Evolutionary conservation across 1,284 basidiomycete genomes (phyloP).

Genomic region (Malassezia furfur): DNA sequence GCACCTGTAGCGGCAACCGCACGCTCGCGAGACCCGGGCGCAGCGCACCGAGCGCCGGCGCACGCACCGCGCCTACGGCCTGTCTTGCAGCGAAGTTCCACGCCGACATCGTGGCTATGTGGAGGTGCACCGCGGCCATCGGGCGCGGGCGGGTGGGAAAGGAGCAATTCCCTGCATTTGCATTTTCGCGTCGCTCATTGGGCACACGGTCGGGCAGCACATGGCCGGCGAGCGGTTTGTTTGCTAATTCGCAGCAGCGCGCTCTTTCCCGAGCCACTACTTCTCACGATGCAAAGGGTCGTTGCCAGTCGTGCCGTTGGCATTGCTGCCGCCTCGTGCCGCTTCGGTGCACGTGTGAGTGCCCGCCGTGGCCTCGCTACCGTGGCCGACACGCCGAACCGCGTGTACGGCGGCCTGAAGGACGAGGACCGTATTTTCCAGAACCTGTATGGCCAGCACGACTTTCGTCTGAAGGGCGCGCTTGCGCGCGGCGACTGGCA

Average conservation of each 20-base stretch:
- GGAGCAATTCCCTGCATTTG: constrained; percentile 1
- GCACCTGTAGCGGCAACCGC: too few relatives aligned
- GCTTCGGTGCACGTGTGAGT: not conserved
- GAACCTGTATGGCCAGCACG: constrained; percentile 47
- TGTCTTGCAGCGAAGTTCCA: not conserved
- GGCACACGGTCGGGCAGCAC: not conserved
- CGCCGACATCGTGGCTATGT: not conserved
- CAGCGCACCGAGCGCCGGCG: not conserved
- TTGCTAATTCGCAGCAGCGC: not conserved
- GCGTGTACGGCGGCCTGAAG: constrained; percentile 38
- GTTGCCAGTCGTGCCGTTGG: constrained; percentile 14
- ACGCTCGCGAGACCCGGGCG: too few relatives aligned
- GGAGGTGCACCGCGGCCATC: not conserved
- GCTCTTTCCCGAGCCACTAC: constrained; percentile 15
- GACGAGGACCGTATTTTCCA: constrained; percentile 49
- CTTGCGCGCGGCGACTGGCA: constrained; percentile 75
- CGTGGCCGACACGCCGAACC: constrained; percentile 41
- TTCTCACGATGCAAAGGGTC: constrained; percentile 16
- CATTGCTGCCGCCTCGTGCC: constrained; percentile 1
- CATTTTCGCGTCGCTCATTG: constrained; percentile 12
- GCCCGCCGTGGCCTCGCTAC: constrained; percentile 37
- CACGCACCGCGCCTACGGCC: not conserved
- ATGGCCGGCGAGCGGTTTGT: not conserved
- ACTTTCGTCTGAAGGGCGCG: constrained; percentile 46
- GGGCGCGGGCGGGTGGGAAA: not conserved